Conservation (phyloP, 164 flowering plant genomes). For the Umbellularia californica region DNA sequence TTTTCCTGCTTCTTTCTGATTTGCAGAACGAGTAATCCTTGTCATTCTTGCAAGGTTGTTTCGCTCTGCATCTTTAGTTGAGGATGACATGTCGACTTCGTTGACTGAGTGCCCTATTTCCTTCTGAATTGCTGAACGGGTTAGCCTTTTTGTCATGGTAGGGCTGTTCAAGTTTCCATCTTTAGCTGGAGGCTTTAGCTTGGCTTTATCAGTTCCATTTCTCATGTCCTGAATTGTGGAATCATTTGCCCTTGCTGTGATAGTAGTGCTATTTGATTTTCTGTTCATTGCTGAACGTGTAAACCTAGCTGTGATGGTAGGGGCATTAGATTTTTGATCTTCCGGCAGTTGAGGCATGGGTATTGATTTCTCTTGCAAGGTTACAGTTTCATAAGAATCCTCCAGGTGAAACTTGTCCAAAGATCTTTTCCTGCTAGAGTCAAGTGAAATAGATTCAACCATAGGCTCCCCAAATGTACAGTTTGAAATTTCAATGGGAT, state of each 20-base stretch:
- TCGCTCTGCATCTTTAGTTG: background rate
- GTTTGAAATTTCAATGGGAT: background rate
- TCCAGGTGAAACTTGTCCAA: slow-evolving; percentile 9
- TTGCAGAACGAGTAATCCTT: slow-evolving; percentile 2
- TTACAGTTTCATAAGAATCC: slow-evolving; percentile 7
- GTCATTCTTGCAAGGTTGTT: background rate
- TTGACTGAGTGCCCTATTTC: background rate
- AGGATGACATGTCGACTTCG: background rate
- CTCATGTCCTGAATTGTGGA: background rate
- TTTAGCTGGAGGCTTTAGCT: background rate
- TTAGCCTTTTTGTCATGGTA: background rate
- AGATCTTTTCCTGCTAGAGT: slow-evolving; percentile 10
- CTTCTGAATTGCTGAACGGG: background rate
- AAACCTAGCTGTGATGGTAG: slow-evolving; percentile 6
- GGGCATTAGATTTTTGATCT: slow-evolving; percentile 3
- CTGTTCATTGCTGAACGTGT: slow-evolving; percentile 15
- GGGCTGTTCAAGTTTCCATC: background rate
- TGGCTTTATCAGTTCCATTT: background rate
- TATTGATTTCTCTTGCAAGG: slow-evolving; percentile 10
- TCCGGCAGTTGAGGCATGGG: background rate
- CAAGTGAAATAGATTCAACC: background rate
- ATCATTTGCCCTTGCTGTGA: background rate
- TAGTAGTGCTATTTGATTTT: background rate
- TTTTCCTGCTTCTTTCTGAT: background rate
- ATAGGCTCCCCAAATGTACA: background rate